A percentile compares a stretch with the other conserved stretches of the same genome.
Evolutionary conservation across 768 basidiomycete genomes (phyloP).

Genomic region (Trametes elegans): DNA sequence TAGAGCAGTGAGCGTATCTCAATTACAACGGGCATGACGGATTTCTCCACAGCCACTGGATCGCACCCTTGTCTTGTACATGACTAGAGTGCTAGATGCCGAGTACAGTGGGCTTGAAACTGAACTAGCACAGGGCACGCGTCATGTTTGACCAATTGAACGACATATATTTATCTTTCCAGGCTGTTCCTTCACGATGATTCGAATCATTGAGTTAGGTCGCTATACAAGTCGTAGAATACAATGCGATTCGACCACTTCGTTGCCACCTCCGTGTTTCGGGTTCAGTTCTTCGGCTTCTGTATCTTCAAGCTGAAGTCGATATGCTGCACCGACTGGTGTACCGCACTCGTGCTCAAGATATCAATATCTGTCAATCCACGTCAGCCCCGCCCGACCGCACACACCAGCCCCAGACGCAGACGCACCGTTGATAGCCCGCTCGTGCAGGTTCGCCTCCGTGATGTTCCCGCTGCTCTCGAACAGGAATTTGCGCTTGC

Average conservation of each 20-base stretch:
- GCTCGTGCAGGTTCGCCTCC: constrained; percentile 75
- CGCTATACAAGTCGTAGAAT: too few relatives aligned
- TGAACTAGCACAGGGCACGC: too few relatives aligned
- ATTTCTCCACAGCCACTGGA: too few relatives aligned
- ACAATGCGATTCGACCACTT: background rate
- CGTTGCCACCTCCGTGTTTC: background rate
- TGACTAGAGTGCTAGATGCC: too few relatives aligned
- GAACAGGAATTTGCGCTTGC: constrained; percentile 80
- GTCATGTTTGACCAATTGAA: too few relatives aligned
- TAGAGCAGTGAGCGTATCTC: too few relatives aligned
- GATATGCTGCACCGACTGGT: constrained; percentile 90
- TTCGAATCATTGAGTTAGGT: too few relatives aligned
- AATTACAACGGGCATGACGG: too few relatives aligned
- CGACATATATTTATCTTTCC: too few relatives aligned
- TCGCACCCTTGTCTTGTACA: too few relatives aligned
- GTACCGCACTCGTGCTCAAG: constrained; percentile 84
- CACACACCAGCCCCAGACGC: background rate
- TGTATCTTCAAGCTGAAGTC: constrained; percentile 98
- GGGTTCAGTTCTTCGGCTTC: constrained; percentile 40
- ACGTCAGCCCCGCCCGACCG: background rate
- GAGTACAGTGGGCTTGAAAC: too few relatives aligned
- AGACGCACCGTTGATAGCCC: constrained; percentile 81
- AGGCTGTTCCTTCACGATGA: too few relatives aligned
- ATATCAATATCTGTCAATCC: constrained; percentile 81
- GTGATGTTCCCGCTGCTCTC: constrained; percentile 97